These are phyloP conservation scores for Phytophthora foliorum DNA, from an alignment of 352 stramenopile genomes.

Conservation along the genomic window DNA sequence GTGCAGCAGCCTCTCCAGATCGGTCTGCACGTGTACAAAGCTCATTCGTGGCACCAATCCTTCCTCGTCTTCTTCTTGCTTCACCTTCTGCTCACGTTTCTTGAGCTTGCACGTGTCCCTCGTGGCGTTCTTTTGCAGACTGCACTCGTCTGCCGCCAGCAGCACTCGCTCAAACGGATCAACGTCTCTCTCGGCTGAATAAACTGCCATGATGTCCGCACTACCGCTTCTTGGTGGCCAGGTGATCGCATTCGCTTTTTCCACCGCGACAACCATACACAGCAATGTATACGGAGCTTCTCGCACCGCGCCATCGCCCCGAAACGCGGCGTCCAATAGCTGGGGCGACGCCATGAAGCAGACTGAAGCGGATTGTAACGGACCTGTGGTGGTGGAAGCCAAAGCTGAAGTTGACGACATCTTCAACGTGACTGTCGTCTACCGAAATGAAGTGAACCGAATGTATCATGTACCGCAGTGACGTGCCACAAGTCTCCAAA, in stretches of 20 bases:
- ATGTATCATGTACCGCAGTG: neutral
- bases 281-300: constrained; percentile 34
- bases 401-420: constrained; percentile 30
- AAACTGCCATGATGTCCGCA: constrained; percentile 6
- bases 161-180: constrained; percentile 35
- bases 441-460: constrained; percentile 26
- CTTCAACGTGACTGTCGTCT: constrained; percentile 30
- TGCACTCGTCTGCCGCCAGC: constrained; percentile 23
- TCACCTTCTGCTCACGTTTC: constrained; percentile 3
- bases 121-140: constrained; percentile 15
- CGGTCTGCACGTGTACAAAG: constrained; percentile 4
- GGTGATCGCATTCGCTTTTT: constrained; percentile 12
- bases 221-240: neutral
- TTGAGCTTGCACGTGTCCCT: constrained; percentile 3
- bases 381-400: neutral
- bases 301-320: constrained; percentile 25
- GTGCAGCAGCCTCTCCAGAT: constrained; percentile 29
- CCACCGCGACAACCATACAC: constrained; percentile 33
- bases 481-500: neutral
- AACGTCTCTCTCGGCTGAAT: constrained; percentile 18
- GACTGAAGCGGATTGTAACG: constrained; percentile 12
- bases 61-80: constrained; percentile 13
- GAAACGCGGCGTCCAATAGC: constrained; percentile 29
- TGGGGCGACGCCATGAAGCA: constrained; percentile 25
- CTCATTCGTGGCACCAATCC: neutral